Percentiles rank a stretch among this genome's conserved stretches.
These are phyloP conservation scores for Theobroma grandiflorum DNA, from an alignment of 441 rosid genomes.

Conservation along the genomic window DNA sequence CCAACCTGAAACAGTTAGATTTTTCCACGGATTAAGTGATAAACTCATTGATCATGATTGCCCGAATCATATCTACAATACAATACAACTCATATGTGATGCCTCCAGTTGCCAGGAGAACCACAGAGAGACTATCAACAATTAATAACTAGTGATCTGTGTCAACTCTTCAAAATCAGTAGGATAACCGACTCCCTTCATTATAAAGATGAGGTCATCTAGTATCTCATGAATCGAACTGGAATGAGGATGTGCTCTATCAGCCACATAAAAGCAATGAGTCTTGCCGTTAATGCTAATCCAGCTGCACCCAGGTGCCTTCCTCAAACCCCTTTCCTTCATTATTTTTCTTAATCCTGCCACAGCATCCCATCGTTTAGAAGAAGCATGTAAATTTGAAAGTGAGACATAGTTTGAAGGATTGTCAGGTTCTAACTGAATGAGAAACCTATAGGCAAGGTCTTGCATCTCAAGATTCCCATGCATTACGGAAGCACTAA, in stretches of 20 bases:
- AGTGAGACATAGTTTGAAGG: slow-evolving; percentile 70
- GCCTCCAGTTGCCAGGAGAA: not conserved
- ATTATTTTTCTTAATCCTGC: slow-evolving; percentile 65
- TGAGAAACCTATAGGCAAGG: slow-evolving; percentile 60
- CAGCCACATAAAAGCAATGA: slow-evolving; percentile 61
- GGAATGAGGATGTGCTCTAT: slow-evolving; percentile 56
- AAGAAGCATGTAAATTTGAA: slow-evolving; percentile 66
- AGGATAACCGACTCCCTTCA: slow-evolving; percentile 48
- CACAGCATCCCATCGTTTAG: slow-evolving; percentile 65
- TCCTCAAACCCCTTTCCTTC: slow-evolving; percentile 63
- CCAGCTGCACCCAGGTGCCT: slow-evolving; percentile 84
- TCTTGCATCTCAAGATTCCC: slow-evolving; percentile 66
- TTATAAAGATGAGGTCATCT: slow-evolving; percentile 47
- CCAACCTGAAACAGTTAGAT: slow-evolving; percentile 1
- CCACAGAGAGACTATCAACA: not conserved
- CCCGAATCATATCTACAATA: not conserved
- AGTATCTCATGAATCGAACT: slow-evolving; percentile 55
- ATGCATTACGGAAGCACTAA: slow-evolving; percentile 62
- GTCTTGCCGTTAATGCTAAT: slow-evolving; percentile 54
- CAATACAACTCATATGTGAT: not conserved
- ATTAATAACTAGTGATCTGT: slow-evolving; percentile 20
- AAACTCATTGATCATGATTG: not conserved
- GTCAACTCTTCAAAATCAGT: slow-evolving; percentile 33
- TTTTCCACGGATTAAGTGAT: not conserved
- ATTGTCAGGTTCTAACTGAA: slow-evolving; percentile 65